Conservation (phyloP, 2,329 filamentous ascomycete genomes). For the Diaporthe vaccinii region DNA sequence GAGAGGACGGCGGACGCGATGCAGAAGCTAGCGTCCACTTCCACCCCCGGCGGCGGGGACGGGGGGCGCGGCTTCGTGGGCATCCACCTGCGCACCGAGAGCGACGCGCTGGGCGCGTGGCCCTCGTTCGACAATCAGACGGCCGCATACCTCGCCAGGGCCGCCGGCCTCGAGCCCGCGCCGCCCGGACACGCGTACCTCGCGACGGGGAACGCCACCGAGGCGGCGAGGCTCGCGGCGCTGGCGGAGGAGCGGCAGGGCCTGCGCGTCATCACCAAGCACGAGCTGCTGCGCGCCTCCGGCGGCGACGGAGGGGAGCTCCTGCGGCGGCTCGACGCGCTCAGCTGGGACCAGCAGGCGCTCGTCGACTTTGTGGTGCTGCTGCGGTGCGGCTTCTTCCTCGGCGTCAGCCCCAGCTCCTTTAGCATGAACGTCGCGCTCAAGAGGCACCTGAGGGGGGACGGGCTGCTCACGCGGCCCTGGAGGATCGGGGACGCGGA, state of each 20-base stretch:
- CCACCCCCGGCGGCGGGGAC: not conserved
- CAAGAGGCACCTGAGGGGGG: conserved; percentile 58
- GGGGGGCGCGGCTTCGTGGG: conserved; percentile 51
- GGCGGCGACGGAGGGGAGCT: conserved; percentile 42
- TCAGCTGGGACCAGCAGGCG: conserved; percentile 61
- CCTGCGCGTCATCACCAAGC: conserved; percentile 55
- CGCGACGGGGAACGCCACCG: conserved; percentile 59
- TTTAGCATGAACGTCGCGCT: conserved; percentile 62
- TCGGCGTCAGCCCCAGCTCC: conserved; percentile 61
- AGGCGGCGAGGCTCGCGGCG: conserved; percentile 54
- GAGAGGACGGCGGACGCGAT: conserved; percentile 53
- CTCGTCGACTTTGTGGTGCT: conserved; percentile 58
- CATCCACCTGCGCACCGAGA: conserved; percentile 63
- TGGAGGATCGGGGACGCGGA: conserved; percentile 57
- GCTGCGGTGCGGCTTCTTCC: conserved; percentile 55
- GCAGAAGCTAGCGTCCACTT: conserved; percentile 46
- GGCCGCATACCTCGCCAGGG: conserved; percentile 54
- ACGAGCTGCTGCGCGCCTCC: conserved; percentile 50
- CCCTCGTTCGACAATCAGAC: conserved; percentile 58
- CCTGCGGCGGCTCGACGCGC: conserved; percentile 50
- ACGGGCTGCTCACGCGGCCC: conserved; percentile 56
- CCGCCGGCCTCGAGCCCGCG: conserved; percentile 44
- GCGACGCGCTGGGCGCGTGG: conserved; percentile 61
- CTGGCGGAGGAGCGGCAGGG: conserved; percentile 50
- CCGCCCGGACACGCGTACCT: conserved; percentile 55